Conservation (phyloP, 2,329 filamentous ascomycete species). For the Incumbomyces lentus region DNA sequence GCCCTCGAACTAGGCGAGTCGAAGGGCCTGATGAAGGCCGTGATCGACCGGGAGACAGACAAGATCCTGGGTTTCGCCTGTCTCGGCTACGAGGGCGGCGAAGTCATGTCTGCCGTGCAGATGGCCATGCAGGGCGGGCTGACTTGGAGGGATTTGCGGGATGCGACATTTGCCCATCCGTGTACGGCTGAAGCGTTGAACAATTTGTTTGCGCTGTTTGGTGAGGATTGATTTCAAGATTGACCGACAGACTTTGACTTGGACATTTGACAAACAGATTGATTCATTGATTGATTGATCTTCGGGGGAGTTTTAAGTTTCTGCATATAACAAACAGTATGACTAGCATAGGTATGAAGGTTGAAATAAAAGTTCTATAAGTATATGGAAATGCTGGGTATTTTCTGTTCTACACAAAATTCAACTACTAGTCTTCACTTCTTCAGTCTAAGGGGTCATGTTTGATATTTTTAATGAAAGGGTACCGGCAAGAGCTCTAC, state of each 20-base stretch:
- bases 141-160: slow-evolving; percentile 36
- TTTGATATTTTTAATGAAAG: too few species aligned
- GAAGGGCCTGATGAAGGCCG: slow-evolving; percentile 44
- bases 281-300: too few species aligned
- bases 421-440: too few species aligned
- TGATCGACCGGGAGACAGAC: slow-evolving; percentile 38
- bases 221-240: neutral
- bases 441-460: too few species aligned
- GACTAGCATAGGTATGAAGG: too few species aligned
- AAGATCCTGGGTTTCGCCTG: slow-evolving; percentile 45
- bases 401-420: too few species aligned
- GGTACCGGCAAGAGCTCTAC: too few species aligned
- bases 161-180: slow-evolving; percentile 43
- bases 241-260: neutral
- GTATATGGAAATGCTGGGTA: too few species aligned
- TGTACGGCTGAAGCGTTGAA: slow-evolving; percentile 43
- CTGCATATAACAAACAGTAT: too few species aligned
- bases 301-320: too few species aligned
- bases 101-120: slow-evolving; percentile 45
- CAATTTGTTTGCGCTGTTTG: slow-evolving; percentile 29
- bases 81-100: slow-evolving; percentile 42
- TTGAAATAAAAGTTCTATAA: too few species aligned
- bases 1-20: slow-evolving; percentile 43
- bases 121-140: slow-evolving; percentile 42
- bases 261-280: too few species aligned